These are phyloP conservation scores for Hevea brasiliensis DNA, from an alignment of 345 rosid species.

Conservation along the genomic window DNA sequence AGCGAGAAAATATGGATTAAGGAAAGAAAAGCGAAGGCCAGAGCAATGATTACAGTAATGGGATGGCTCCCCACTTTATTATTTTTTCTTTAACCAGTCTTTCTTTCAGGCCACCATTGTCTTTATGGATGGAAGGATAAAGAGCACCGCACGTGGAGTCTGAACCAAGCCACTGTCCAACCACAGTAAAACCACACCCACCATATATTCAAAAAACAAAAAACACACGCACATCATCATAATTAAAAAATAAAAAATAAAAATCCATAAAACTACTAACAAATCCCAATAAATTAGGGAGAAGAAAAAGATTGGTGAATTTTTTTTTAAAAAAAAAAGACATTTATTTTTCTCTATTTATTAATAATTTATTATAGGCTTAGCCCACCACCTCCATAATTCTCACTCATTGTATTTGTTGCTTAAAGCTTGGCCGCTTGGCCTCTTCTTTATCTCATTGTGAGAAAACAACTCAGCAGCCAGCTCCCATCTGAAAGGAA, in stretches of 20 bases:
- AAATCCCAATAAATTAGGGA: too few relatives aligned
- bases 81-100: conserved; percentile 1
- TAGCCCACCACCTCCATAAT: conserved; percentile 32
- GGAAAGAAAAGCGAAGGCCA: neutral
- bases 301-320: too few relatives aligned
- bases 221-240: too few relatives aligned
- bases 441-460: conserved; percentile 16
- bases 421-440: conserved; percentile 53
- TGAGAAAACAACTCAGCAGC: too few relatives aligned
- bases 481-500: too few relatives aligned
- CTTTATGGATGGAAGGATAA: conserved; percentile 55
- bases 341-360: too few relatives aligned
- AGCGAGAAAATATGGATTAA: neutral
- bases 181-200: conserved; percentile 31
- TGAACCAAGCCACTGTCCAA: conserved; percentile 50
- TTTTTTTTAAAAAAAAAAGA: too few relatives aligned
- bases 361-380: too few relatives aligned
- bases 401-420: conserved; percentile 59
- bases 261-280: too few relatives aligned
- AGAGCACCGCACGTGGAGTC: conserved; percentile 77
- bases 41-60: conserved; percentile 32
- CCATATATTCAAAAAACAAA: too few relatives aligned
- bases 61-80: conserved; percentile 26
- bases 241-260: too few relatives aligned
- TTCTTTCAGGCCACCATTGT: conserved; percentile 35